Base-by-base conservation (phyloP, 2,329 filamentous ascomycete genomes). In the Capronia coronata region DNA sequence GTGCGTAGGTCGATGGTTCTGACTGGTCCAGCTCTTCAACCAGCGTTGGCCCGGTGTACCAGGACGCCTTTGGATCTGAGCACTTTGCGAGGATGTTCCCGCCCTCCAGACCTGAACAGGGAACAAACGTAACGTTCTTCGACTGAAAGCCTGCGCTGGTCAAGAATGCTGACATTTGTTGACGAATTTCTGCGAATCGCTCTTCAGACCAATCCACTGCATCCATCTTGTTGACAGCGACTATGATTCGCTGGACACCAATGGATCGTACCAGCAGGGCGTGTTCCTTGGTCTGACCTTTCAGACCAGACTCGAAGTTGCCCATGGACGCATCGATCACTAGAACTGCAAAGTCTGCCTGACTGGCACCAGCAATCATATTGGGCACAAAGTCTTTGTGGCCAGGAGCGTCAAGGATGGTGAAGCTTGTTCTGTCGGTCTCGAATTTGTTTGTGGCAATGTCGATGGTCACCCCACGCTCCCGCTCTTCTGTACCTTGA, bases 341-440 rank as follows among this genome's bases (percentile, higher is more conserved):
- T 2, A 98, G 74, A 0, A 98, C 85, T 0, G 90, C 93, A 67
- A 97, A 93, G 65, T 98, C 93, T 8, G 93, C 94, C 68, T 96
- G 91, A 51, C 87, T 93, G 2, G 91, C 89, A 11, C 93, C 93
- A 1, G 91, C 91, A 65, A 98, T 96, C 93, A 98, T 98, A 67
- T 96, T 98, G 0, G 93, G 93, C 16, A 98, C 89, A 64, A 97
- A 98, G 65, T 98, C 93, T 53, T 83, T 80, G 67, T 98, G 93
- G 0, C 93, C 93, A 0, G 93, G 93, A 0, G 93, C 91, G 65
- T 98, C 93, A 3, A 98, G 76, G 39, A 98, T 95, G 1, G 93
- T 97, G 63, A 97, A 97, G 9, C 78, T 79, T 0, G 88, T 93
- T 44, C 78, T 84, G 1, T 87, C 82, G 0, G 94, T 98, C 64